Percentiles rank a stretch among this genome's conserved stretches.
phyloP scores from a whole-genome alignment of 345 rosid genomes.

The Eucalyptus marginata region DNA sequence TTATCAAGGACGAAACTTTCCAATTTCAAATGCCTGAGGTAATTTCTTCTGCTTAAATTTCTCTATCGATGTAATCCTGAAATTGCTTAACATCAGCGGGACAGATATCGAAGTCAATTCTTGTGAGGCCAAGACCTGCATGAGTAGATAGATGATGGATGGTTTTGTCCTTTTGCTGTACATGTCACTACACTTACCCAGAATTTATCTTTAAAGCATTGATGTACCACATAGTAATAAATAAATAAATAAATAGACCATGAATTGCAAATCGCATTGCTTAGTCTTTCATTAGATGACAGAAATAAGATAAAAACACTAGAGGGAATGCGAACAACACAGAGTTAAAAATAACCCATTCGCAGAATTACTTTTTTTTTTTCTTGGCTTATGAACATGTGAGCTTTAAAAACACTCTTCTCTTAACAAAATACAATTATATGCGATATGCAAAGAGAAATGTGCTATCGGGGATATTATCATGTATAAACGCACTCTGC shows the following conservation, averaged over 20 bases:
- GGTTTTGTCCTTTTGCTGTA: not conserved
- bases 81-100: not conserved
- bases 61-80: not conserved
- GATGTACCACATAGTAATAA: not conserved
- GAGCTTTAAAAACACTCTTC: not conserved
- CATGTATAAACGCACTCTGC: not conserved
- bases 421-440: not conserved
- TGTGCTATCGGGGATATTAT: not conserved
- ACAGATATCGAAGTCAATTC: not conserved
- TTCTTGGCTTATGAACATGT: not conserved
- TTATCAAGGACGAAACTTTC: not conserved
- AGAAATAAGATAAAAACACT: too few species aligned
- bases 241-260: too few species aligned
- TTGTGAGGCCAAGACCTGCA: not conserved
- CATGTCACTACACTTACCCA: not conserved
- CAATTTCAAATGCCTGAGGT: not conserved
- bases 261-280: not conserved
- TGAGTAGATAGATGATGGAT: not conserved
- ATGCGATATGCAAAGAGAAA: not conserved
- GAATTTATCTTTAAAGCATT: not conserved
- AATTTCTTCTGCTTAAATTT: not conserved
- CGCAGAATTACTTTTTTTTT: not conserved
- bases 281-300: not conserved
- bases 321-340: not conserved
- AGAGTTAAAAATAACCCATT: not conserved